Base-by-base conservation (phyloP, 129 eudicot genomes). In the Ambrosia trifida region DNA sequence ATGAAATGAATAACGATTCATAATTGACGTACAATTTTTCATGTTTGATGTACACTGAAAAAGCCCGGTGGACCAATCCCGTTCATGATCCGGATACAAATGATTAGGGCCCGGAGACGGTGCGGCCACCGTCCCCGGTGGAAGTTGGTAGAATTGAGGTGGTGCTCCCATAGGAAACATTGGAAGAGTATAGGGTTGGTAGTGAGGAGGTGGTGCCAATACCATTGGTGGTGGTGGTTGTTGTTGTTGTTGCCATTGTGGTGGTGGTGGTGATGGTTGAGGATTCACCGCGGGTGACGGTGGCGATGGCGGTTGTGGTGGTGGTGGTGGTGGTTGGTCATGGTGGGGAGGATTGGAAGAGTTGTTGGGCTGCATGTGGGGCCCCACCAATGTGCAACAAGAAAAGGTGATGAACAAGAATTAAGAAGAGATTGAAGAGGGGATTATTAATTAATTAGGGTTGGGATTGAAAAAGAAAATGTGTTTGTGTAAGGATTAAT, bases 21-120 rank as follows among this genome's bases (percentile, higher is more conserved):
- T 24, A 24, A 24, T 24, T 24, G 1, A 24, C 28, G 28, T 79
- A 87, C 89, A 84, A 18, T 79, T 84, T 66, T 62, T 77, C 46
- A 75, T 68, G 73, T 87, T 77, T 5, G 82, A 66, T 16, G 81
- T 73, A 30, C 93, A 87, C 59, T 82, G 83, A 38, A 79, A 81
- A 43, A 82, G 83, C 40, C 72, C 83, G 24, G 93, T 81, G 51
- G 87, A 72, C 93, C 93, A 87, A 33, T 79, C 61, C 11, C 73
- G 86, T 72, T 73, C 80, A 32, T 80, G 80, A 44, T 80, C 84
- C 0, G 80, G 83, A 68, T 79, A 79, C 59, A 53, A 52, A 67
- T 72, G 81, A 56, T 54, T 69, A 1, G 79, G 83, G 4, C 47
- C 19, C 30, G 57, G 14, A 8, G 75, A 9, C 4, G 31, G n/a